These are phyloP conservation scores for Rhizoclosmatium sp. DNA, from an alignment of 192 early-diverging fungal species.

Conservation along the genomic window DNA sequence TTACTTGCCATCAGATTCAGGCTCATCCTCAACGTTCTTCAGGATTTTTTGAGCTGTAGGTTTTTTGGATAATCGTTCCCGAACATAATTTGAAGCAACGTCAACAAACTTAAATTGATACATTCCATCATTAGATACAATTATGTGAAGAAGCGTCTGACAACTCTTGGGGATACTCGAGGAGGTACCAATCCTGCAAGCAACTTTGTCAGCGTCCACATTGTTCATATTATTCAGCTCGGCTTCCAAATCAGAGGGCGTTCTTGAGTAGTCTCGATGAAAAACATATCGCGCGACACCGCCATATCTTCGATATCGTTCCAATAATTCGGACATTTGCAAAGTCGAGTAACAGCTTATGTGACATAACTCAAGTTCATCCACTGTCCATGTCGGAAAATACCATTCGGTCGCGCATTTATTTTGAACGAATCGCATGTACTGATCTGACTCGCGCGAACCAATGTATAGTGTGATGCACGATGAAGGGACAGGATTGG, in stretches of 20 bases:
- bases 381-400: no score
- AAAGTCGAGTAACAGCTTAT: constrained; percentile 32
- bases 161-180: no score
- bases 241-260: neutral
- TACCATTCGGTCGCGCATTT: no score
- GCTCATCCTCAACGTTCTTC: neutral
- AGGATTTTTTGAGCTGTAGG: constrained; percentile 40
- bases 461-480: no score
- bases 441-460: no score
- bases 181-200: neutral
- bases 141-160: constrained; percentile 1
- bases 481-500: no score
- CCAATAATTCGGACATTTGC: constrained; percentile 2
- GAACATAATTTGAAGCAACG: constrained; percentile 41
- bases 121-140: neutral
- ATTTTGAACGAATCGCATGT: no score
- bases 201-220: neutral
- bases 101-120: constrained; percentile 31
- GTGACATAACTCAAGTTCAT: constrained; percentile 31
- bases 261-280: constrained; percentile 24
- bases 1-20: no score
- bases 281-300: constrained; percentile 43
- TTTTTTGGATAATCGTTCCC: constrained; percentile 37
- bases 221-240: no score
- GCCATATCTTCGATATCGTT: constrained; percentile 39